Evolutionary conservation across 1,139 yeast genomes (phyloP).

Genomic region (Magnusiomyces sp.): DNA sequence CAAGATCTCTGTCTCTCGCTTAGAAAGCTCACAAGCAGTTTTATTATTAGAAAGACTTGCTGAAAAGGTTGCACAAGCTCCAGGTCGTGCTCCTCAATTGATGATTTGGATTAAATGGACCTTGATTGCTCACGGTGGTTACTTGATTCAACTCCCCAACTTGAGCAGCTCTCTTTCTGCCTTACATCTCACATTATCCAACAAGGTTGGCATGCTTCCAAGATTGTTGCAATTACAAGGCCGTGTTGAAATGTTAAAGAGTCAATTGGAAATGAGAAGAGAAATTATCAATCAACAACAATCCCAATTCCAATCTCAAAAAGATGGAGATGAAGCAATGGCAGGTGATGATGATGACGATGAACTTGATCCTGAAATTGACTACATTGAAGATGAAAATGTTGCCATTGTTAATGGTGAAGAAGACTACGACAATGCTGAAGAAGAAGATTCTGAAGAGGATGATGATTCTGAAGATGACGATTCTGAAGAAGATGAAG

Average conservation of each 20-base stretch:
- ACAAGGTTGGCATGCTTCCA: slow-evolving; percentile 69
- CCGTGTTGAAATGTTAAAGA: slow-evolving; percentile 59
- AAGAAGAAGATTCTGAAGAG: slow-evolving; percentile 31
- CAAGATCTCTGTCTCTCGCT: slow-evolving; percentile 58
- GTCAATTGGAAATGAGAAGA: slow-evolving; percentile 60
- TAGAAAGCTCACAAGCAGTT: slow-evolving; percentile 68
- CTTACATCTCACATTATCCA: slow-evolving; percentile 66
- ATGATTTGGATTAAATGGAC: slow-evolving; percentile 93
- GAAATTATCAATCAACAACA: slow-evolving; percentile 37
- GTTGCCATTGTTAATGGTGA: slow-evolving; percentile 39
- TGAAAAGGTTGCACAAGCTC: slow-evolving; percentile 67
- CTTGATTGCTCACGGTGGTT: slow-evolving; percentile 83
- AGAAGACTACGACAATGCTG: slow-evolving; percentile 36
- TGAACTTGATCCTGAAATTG: slow-evolving; percentile 35
- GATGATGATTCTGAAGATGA: slow-evolving; percentile 25
- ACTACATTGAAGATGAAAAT: slow-evolving; percentile 42
- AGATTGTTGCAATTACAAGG: slow-evolving; percentile 78
- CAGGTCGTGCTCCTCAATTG: slow-evolving; percentile 62
- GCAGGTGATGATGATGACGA: slow-evolving; percentile 33
- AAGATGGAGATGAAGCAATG: slow-evolving; percentile 23
- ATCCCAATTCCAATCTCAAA: slow-evolving; percentile 29
- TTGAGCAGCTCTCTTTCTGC: slow-evolving; percentile 60
- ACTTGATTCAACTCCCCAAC: slow-evolving; percentile 61
- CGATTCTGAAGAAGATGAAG: slow-evolving; percentile 22
- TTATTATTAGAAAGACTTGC: slow-evolving; percentile 71